phyloP scores from a whole-genome alignment of 192 early-diverging fungal species.

The Backusella westeae region DNA sequence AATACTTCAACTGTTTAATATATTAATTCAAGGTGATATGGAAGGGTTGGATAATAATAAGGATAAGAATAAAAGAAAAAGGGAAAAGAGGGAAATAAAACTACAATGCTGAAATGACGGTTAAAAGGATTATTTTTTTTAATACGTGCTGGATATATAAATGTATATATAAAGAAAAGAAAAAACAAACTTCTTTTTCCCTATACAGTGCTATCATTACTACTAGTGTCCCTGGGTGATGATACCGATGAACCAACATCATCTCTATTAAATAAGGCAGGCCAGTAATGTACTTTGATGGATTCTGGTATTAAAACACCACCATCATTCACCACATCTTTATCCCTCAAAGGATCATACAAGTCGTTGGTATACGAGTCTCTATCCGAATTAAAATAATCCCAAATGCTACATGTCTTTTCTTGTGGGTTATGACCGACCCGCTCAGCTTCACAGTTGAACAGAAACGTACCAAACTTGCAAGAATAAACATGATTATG shows the following conservation, averaged over 20 bases:
- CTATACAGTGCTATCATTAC: not conserved
- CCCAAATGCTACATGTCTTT: constrained; percentile 67
- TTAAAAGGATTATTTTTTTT: not conserved
- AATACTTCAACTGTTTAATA: not conserved
- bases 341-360: constrained; percentile 52
- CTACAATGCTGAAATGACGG: not conserved
- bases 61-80: not conserved
- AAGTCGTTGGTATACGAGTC: constrained; percentile 55
- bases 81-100: not conserved
- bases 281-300: constrained; percentile 70
- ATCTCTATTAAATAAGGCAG: constrained; percentile 59
- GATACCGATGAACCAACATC: constrained; percentile 31
- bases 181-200: not conserved
- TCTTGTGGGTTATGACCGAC: constrained; percentile 35
- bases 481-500: constrained; percentile 86
- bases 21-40: not conserved
- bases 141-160: not conserved
- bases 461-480: constrained; percentile 95
- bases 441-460: constrained; percentile 85
- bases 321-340: constrained; percentile 42
- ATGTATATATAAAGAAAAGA: not conserved
- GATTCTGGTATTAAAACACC: constrained; percentile 69
- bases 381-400: constrained; percentile 62
- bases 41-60: not conserved
- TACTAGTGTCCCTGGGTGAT: not conserved